Conservation (phyloP, 2,329 filamentous ascomycete genomes). For the Pestalotiopsis fici region DNA sequence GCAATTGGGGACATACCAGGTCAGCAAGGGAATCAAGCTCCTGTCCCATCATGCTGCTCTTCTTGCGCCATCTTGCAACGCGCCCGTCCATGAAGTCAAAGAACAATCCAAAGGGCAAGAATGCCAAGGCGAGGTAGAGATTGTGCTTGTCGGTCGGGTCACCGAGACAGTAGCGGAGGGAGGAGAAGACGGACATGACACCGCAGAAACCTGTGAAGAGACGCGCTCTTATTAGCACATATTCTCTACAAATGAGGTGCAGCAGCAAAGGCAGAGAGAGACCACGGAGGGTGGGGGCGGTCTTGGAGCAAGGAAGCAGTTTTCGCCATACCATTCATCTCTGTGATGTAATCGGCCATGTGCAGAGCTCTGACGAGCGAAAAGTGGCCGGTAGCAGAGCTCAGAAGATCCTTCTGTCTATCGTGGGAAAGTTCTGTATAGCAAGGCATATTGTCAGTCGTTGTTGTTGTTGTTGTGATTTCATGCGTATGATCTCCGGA, state of each 20-base stretch:
- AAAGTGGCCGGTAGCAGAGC: conserved; percentile 73
- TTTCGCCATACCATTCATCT: conserved; percentile 66
- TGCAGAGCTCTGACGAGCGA: conserved; percentile 70
- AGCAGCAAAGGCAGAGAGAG: background rate
- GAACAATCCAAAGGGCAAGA: conserved; percentile 92
- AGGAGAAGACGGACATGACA: conserved; percentile 94
- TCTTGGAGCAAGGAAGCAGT: background rate
- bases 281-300: background rate
- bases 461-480: background rate
- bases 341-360: conserved; percentile 80
- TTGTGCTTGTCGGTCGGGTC: conserved; percentile 65
- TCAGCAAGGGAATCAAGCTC: conserved; percentile 96
- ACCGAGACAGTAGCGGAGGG: conserved; percentile 86
- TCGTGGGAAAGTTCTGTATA: conserved; percentile 53
- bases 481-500: background rate
- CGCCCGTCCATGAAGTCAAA: conserved; percentile 99
- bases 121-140: conserved; percentile 79
- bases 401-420: conserved; percentile 76
- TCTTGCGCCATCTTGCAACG: conserved; percentile 93
- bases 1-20: conserved; percentile 58
- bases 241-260: background rate
- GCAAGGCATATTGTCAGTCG: background rate
- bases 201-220: conserved; percentile 70
- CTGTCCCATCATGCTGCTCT: conserved; percentile 97
- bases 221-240: background rate